Percentiles rank a stretch among this genome's conserved stretches.
Evolutionary conservation across 2,329 filamentous ascomycete species (phyloP).

Genomic region (Nemania sp.): DNA sequence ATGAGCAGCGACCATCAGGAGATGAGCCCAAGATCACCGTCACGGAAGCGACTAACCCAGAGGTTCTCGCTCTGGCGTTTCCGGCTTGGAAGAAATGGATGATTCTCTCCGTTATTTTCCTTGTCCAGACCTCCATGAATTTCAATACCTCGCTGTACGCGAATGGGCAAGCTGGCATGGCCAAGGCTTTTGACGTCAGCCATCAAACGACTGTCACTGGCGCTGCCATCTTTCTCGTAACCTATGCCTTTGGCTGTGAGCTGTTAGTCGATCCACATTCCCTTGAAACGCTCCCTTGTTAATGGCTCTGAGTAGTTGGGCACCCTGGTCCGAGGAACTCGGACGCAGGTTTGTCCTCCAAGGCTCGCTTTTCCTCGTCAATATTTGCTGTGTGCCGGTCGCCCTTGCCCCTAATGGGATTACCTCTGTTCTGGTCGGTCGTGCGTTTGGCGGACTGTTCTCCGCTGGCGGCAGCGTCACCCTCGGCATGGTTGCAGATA

Average conservation of each 20-base stretch:
- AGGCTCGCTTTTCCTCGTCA: conserved; percentile 55
- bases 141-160: conserved; percentile 58
- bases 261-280: conserved; percentile 45
- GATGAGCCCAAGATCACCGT: conserved; percentile 35
- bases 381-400: conserved; percentile 56
- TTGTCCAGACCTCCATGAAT: conserved; percentile 61
- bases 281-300: conserved; percentile 11
- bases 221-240: conserved; percentile 54
- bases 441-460: conserved; percentile 57
- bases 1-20: background rate
- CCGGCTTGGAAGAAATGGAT: conserved; percentile 56
- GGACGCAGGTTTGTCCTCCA: conserved; percentile 58
- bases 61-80: conserved; percentile 51
- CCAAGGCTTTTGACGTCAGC: conserved; percentile 51
- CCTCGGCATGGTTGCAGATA: conserved; percentile 66
- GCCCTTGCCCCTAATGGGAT: conserved; percentile 47
- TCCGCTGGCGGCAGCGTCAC: conserved; percentile 69
- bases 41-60: conserved; percentile 53
- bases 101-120: conserved; percentile 55
- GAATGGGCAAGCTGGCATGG: conserved; percentile 52
- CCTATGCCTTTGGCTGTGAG: conserved; percentile 61
- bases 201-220: conserved; percentile 52
- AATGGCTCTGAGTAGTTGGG: conserved; percentile 53
- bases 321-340: conserved; percentile 59
- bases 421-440: conserved; percentile 48